Conservation (phyloP, 805 yeast species). For the Tetrapisispora taiwanensis region DNA sequence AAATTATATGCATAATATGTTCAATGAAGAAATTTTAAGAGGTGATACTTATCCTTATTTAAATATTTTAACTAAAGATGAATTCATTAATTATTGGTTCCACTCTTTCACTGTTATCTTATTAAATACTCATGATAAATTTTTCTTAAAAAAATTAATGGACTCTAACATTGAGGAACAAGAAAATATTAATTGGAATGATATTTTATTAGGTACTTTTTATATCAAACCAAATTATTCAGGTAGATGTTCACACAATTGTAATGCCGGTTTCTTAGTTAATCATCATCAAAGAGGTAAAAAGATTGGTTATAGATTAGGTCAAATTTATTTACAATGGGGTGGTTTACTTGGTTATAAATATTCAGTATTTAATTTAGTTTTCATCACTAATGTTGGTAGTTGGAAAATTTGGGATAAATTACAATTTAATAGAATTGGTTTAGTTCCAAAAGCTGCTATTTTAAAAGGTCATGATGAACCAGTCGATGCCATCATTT, state of each 20-base stretch:
- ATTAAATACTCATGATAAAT: slow-evolving; percentile 34
- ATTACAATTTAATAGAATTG: slow-evolving; percentile 73
- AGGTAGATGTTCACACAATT: slow-evolving; percentile 77
- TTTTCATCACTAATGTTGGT: slow-evolving; percentile 70
- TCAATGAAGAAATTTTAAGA: slow-evolving; percentile 55
- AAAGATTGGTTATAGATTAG: slow-evolving; percentile 63
- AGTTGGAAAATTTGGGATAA: slow-evolving; percentile 73
- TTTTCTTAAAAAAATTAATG: slow-evolving; percentile 1
- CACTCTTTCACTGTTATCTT: slow-evolving; percentile 55
- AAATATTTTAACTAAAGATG: slow-evolving; percentile 33
- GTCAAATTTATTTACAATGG: slow-evolving; percentile 52
- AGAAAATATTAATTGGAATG: slow-evolving; percentile 35
- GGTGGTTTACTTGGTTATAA: slow-evolving; percentile 74
- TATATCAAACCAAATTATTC: slow-evolving; percentile 79
- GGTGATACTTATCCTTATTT: slow-evolving; percentile 71
- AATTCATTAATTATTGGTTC: slow-evolving; percentile 59
- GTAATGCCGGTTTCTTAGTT: slow-evolving; percentile 83
- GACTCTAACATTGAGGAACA: background rate
- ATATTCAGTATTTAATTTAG: slow-evolving; percentile 80
- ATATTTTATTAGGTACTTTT: slow-evolving; percentile 56
- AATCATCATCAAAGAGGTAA: slow-evolving; percentile 48
- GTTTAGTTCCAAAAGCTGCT: slow-evolving; percentile 66
- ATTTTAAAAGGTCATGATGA: slow-evolving; percentile 51
- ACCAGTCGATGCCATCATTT: slow-evolving; percentile 68
- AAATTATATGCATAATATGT: slow-evolving; percentile 37